phyloP scores from a whole-genome alignment of 2,329 filamentous ascomycete genomes.

The Sporothrix inflata region DNA sequence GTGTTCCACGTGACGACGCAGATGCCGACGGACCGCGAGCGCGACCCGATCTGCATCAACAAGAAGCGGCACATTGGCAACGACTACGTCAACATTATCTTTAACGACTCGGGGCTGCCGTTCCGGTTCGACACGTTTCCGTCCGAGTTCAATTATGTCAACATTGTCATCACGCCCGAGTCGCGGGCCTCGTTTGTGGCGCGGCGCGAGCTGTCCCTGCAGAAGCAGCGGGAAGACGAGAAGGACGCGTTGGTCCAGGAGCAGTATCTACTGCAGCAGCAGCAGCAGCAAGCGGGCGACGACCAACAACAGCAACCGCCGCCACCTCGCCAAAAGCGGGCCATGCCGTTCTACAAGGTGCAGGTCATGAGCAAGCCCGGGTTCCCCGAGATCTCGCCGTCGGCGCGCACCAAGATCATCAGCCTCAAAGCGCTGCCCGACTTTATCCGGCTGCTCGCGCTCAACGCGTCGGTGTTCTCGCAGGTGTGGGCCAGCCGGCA shows the following conservation, averaged over 20 bases:
- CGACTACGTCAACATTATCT: conserved; percentile 97
- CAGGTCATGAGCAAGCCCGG: conserved; percentile 85
- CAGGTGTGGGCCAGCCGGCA: conserved; percentile 82
- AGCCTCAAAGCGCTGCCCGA: conserved; percentile 78
- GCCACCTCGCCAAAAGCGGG: not conserved
- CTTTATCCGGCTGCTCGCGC: conserved; percentile 83
- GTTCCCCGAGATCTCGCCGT: conserved; percentile 89
- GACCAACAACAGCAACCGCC: conserved; percentile 35
- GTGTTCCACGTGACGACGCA: conserved; percentile 96
- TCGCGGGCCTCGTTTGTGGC: conserved; percentile 77
- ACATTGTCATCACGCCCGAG: conserved; percentile 92
- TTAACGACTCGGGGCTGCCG: conserved; percentile 90
- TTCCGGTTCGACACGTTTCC: conserved; percentile 92
- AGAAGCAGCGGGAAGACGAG: conserved; percentile 35
- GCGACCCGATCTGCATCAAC: conserved; percentile 73
- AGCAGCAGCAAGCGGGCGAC: not conserved
- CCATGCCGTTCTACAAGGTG: conserved; percentile 75
- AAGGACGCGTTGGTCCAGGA: conserved; percentile 13
- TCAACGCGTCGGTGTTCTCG: conserved; percentile 93
- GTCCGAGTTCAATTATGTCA: conserved; percentile 94
- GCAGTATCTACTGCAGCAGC: conserved; percentile 4
- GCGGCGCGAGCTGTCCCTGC: conserved; percentile 51
- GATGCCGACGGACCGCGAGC: conserved; percentile 86
- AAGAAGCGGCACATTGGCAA: conserved; percentile 98
- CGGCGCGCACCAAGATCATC: conserved; percentile 86